Conservation (phyloP, 768 basidiomycete species). For the Suillus alpinus region DNA sequence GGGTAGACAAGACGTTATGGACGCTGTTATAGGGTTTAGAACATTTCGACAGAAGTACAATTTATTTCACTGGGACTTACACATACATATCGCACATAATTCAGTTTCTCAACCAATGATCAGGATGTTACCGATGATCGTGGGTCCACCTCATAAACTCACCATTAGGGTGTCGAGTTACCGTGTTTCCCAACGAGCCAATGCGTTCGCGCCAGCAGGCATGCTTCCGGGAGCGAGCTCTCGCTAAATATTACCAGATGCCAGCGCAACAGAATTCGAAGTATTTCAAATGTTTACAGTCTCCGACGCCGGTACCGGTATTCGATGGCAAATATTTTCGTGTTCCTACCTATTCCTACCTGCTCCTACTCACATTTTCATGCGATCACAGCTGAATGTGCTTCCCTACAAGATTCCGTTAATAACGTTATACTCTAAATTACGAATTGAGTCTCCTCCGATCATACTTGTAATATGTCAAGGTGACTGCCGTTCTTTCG, state of each 20-base stretch:
- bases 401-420: background rate
- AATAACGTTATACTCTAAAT: background rate
- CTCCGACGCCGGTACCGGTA: background rate
- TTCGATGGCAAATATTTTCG: background rate
- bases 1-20: background rate
- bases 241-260: background rate
- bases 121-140: background rate
- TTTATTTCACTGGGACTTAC: background rate
- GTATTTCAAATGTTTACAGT: background rate
- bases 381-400: background rate
- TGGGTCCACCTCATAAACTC: background rate
- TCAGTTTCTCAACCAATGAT: background rate
- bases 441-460: background rate
- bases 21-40: background rate
- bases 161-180: background rate
- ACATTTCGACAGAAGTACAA: background rate
- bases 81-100: background rate
- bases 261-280: background rate
- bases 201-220: background rate
- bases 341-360: no score
- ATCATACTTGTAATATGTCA: background rate
- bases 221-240: background rate
- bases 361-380: no score
- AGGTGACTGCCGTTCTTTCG: background rate
- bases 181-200: background rate